Base-by-base conservation (phyloP, 345 rosid genomes). In the Gossypium rotundifolium region DNA sequence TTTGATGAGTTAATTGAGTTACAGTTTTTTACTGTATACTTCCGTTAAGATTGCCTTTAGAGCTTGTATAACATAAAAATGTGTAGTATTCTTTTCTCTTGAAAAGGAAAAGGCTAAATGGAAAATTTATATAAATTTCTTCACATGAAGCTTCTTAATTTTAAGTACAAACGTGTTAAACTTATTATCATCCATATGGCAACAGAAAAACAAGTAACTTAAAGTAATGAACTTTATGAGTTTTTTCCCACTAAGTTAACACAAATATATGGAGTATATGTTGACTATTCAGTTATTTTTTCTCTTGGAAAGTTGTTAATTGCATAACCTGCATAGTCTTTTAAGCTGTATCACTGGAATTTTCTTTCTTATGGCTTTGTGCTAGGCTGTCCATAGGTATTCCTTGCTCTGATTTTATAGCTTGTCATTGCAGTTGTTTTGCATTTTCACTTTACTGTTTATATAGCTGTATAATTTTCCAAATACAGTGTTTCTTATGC, bases 401-500 rank as follows among this genome's bases (percentile, higher is more conserved):
- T 48, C 40, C 12, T 65, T 48, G 1, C 57, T 67, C 38, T 67
- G 29, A 48, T 14, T 65, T 48, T 67, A 23, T 23, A 20, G 61
- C 10, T 29, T 51, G 1, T 52, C 48, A 10, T 70, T 29, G 46
- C 61, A 55, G 51, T 76, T 64, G 8, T 64, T 40, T 63, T 61
- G 16, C 23, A 17, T 40, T 38, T 38, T 64, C 11, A 1, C 14
- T 64, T 64, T 64, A 38, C 54, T 66, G 10, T 46, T 68, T 55
- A 20, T 23, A 42, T 46, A 10, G 60, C 60, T 52, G 27, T 51
- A 70, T 70, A 52, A 70, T 51, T 27, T 70, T 29, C 22, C 60
- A 11, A 10, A 16, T 27, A 52, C 17, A 5, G 11, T 76, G 48
- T 68, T 77, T 22, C 85, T 82, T 74, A 80, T 75, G 10, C 40